Evolutionary conservation across 805 yeast genomes (phyloP), one percentile per base, ranked within the genome.

Genomic region (Saccharomycopsis babjevae): DNA sequence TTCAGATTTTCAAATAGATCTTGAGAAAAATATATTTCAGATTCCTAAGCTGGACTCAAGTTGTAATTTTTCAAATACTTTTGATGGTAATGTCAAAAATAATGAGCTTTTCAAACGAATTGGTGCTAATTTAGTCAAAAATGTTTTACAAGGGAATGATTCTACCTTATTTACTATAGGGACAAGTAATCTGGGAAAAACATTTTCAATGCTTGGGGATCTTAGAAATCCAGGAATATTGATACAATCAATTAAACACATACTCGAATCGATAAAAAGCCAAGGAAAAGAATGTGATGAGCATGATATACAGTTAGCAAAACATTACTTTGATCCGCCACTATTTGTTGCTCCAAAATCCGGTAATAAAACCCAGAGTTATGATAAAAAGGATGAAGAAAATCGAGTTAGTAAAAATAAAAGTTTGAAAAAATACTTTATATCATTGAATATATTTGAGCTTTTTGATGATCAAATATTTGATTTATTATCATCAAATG

Each of bases 121-220:
- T 16, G 62, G 61, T 15, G 57, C 64, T 3, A 18, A 20, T 5
- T 58, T 62, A 40, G 61, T 62, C 11, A 42, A 57, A 20, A 58
- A 61, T 25, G 60, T 63, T 15, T 38, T 61, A 34, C 28, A 54
- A 13, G 63, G 63, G 11, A 43, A 72, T 22, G 84, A 82, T 64
- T 73, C 78, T 18, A 68, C 77, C 11, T 64, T 80, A 36, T 78
- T 82, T 64, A 75, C 83, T 0, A 66, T 82, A 66, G 86, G 86
- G 0, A 80, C 85, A 30, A 77, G 84, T 0, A 80, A 80, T 38
- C 75, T 82, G 3, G 85, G 85, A 1, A 82, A 81, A 65, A 71
- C 74, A 13, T 73, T 68, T 61, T 69, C 79, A 1, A 66, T 76
- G 4, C 71, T 76, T 60, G 76, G 78, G 34, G 69, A 70, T 61